These are phyloP conservation scores for Suillus ampliporus DNA, from an alignment of 768 basidiomycete species.

Conservation along the genomic window DNA sequence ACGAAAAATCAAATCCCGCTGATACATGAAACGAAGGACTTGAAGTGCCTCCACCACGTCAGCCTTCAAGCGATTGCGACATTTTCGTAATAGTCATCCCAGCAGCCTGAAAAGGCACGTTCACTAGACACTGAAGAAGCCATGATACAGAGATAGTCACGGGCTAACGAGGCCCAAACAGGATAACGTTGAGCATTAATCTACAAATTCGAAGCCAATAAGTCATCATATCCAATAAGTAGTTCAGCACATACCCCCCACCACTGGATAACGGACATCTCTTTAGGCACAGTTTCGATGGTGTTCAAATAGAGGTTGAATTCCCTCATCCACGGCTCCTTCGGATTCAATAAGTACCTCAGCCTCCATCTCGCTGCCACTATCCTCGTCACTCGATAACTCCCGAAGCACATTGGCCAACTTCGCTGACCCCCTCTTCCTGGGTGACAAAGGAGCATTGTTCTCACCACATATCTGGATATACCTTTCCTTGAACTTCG, in stretches of 20 bases:
- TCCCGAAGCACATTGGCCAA: not conserved
- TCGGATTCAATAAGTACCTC: slow-evolving; percentile 40
- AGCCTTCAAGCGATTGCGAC: slow-evolving; percentile 37
- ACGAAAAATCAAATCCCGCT: too few relatives aligned
- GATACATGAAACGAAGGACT: too few relatives aligned
- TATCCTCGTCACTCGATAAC: slow-evolving; percentile 17
- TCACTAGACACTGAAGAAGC: slow-evolving; percentile 44
- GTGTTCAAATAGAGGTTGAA: slow-evolving; percentile 37
- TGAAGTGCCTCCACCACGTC: slow-evolving; percentile 43
- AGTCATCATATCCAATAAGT: too few relatives aligned
- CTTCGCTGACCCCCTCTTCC: slow-evolving; percentile 6
- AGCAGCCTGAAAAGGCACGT: slow-evolving; percentile 43
- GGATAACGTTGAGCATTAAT: slow-evolving; percentile 13
- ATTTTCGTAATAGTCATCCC: slow-evolving; percentile 46
- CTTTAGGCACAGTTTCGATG: slow-evolving; percentile 35
- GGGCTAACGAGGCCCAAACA: slow-evolving; percentile 41
- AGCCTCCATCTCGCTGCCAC: slow-evolving; percentile 30
- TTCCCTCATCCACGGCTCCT: slow-evolving; percentile 10
- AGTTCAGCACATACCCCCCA: slow-evolving; percentile 37
- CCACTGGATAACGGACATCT: slow-evolving; percentile 33
- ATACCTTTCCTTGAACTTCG: slow-evolving; percentile 22
- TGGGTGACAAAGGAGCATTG: not conserved
- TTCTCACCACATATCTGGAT: too few relatives aligned
- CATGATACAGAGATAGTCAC: slow-evolving; percentile 46
- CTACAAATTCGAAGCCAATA: slow-evolving; percentile 28